phyloP scores from a whole-genome alignment of 2,329 filamentous ascomycete species.

The Truncatella angustata region DNA sequence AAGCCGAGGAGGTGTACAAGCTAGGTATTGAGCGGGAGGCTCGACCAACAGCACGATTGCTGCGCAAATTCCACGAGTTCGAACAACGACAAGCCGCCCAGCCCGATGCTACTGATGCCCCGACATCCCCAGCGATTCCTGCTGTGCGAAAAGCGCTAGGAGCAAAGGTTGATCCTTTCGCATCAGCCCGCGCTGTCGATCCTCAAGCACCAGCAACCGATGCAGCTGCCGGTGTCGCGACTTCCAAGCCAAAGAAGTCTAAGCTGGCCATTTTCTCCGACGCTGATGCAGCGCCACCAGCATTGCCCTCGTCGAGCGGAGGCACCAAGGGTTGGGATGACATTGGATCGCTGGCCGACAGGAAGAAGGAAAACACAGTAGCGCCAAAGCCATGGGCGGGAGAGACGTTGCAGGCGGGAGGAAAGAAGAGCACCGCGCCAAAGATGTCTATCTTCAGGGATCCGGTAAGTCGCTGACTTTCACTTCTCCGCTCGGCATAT shows the following conservation, averaged over 20 bases:
- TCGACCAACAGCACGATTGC: conserved; percentile 72
- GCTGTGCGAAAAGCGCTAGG: conserved; percentile 79
- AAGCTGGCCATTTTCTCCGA: conserved; percentile 95
- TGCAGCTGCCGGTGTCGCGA: conserved; percentile 43
- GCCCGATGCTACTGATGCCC: conserved; percentile 61
- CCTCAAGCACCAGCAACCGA: conserved; percentile 63
- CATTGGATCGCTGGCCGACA: conserved; percentile 80
- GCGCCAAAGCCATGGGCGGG: conserved; percentile 89
- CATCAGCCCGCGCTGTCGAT: conserved; percentile 51
- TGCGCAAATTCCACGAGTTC: conserved; percentile 92
- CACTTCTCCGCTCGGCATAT: conserved; percentile 35
- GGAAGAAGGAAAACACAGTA: conserved; percentile 90
- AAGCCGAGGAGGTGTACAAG: conserved; percentile 92
- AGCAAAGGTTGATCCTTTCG: conserved; percentile 83
- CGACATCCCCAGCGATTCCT: conserved; percentile 84
- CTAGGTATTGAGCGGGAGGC: conserved; percentile 88
- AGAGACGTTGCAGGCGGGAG: conserved; percentile 84
- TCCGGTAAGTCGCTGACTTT: conserved; percentile 67
- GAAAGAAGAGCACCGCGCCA: conserved; percentile 70
- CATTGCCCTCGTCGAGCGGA: conserved; percentile 49
- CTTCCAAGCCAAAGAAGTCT: conserved; percentile 66
- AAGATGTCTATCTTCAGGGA: conserved; percentile 97
- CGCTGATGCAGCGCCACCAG: conserved; percentile 58
- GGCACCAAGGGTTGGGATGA: conserved; percentile 81
- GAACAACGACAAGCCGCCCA: conserved; percentile 71